phyloP scores from a whole-genome alignment of 2,329 filamentous ascomycete genomes.

The Knufia fluminis region DNA sequence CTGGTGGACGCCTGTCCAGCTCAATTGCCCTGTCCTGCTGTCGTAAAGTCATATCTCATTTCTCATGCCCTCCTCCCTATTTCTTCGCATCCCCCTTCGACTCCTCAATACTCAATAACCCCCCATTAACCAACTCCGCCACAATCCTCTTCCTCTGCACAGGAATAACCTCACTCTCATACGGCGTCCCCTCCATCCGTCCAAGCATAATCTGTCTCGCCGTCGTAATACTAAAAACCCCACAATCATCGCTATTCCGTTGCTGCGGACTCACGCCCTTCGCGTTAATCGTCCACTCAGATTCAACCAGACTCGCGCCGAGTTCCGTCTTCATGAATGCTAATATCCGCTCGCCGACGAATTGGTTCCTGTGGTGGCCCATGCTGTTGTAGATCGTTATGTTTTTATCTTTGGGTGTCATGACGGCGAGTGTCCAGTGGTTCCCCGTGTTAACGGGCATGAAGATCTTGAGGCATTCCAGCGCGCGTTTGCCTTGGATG shows the following conservation, averaged over 20 bases:
- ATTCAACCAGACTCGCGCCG: constrained; percentile 30
- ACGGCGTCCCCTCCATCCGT: constrained; percentile 33
- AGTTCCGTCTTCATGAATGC: constrained; percentile 37
- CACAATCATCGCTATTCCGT: constrained; percentile 40
- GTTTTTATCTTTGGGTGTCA: constrained; percentile 27
- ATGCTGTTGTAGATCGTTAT: constrained; percentile 43
- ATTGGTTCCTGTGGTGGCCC: constrained; percentile 23
- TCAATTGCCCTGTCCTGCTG: too few relatives aligned
- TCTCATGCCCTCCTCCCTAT: too few relatives aligned
- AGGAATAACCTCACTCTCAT: constrained; percentile 32
- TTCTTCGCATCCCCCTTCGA: not conserved
- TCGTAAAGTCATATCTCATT: not conserved
- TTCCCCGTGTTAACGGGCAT: constrained; percentile 37
- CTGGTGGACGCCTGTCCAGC: too few relatives aligned
- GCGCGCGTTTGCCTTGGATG: constrained; percentile 35
- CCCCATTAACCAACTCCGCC: constrained; percentile 30
- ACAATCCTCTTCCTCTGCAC: constrained; percentile 38
- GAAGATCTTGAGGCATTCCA: constrained; percentile 39
- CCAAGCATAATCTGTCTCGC: constrained; percentile 39
- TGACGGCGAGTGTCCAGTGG: constrained; percentile 42
- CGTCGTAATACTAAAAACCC: constrained; percentile 41
- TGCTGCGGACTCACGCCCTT: constrained; percentile 33
- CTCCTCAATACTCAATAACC: not conserved
- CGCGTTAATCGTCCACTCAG: constrained; percentile 33
- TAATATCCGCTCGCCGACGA: constrained; percentile 31